A percentile compares a stretch with the other conserved stretches of the same genome.
These are phyloP conservation scores for Hagleromyces aurorensis DNA, from an alignment of 805 yeast genomes.

Conservation along the genomic window DNA sequence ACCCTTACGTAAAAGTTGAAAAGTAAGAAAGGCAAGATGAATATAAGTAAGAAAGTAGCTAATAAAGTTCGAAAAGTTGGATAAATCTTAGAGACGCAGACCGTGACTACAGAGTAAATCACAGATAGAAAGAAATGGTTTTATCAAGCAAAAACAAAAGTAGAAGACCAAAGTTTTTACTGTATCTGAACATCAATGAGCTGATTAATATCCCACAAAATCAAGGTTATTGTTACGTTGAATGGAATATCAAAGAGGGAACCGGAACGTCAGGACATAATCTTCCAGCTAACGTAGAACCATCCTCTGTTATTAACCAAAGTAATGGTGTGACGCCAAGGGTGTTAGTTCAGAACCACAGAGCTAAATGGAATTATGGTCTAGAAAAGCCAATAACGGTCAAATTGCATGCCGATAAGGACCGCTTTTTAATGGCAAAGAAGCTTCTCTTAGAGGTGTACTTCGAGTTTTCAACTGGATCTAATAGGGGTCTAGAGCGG, in stretches of 20 bases:
- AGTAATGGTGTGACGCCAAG: conserved; percentile 36
- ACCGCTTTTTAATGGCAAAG: conserved; percentile 32
- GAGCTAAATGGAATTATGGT: conserved; percentile 41
- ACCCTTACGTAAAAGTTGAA: too few relatives aligned
- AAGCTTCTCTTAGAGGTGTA: conserved; percentile 37
- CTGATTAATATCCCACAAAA: conserved; percentile 80
- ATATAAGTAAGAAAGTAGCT: too few relatives aligned
- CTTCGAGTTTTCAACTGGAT: conserved; percentile 32
- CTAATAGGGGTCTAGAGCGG: background rate
- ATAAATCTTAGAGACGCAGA: too few relatives aligned
- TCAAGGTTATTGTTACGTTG: conserved; percentile 57
- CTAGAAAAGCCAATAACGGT: conserved; percentile 32
- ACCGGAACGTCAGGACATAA: conserved; percentile 21
- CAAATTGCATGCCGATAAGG: conserved; percentile 35
- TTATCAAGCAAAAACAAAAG: conserved; percentile 18
- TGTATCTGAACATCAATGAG: conserved; percentile 54
- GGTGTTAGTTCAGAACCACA: conserved; percentile 42
- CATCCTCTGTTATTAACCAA: conserved; percentile 22
- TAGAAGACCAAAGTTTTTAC: conserved; percentile 53
- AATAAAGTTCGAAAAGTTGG: too few relatives aligned
- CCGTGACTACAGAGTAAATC: too few relatives aligned
- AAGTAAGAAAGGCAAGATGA: too few relatives aligned
- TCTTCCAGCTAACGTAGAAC: conserved; percentile 20
- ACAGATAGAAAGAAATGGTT: background rate
- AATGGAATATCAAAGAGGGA: conserved; percentile 51